A percentile compares a stretch with the other conserved stretches of the same genome.
phyloP scores from a whole-genome alignment of 2,329 filamentous ascomycete genomes.

The Cytospora schulzeri region DNA sequence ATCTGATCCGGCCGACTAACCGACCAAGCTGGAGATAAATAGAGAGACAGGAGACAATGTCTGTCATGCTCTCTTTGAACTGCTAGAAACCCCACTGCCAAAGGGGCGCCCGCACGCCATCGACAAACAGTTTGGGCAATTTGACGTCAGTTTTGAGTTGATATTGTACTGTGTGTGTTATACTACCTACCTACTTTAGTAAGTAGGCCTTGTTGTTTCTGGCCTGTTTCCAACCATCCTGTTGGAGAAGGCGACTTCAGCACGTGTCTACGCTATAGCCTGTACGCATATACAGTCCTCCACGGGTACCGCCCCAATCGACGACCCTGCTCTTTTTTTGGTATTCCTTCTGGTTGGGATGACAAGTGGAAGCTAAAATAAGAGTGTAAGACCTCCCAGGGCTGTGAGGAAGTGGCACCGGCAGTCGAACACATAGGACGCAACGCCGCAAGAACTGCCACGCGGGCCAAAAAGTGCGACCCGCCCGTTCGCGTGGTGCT shows the following conservation, averaged over 20 bases:
- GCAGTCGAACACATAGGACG: neutral
- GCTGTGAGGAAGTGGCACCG: neutral
- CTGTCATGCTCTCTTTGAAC: conserved; percentile 10
- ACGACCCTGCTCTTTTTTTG: neutral
- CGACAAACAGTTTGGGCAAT: neutral
- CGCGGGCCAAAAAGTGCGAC: no score
- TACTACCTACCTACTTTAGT: neutral
- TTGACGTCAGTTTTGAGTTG: neutral
- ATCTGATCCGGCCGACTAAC: no score
- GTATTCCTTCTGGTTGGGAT: neutral
- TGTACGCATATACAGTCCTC: neutral
- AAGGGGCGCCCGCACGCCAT: conserved; percentile 6
- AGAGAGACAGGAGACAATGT: neutral
- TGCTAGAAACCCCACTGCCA: no score
- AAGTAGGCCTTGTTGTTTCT: neutral
- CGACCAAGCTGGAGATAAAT: neutral
- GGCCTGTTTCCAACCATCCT: neutral
- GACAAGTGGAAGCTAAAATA: neutral
- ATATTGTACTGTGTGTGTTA: no score
- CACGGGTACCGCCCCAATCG: neutral
- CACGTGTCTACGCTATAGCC: neutral
- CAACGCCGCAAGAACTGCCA: no score
- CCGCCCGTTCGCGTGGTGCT: no score
- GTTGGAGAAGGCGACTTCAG: neutral
- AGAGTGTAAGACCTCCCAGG: neutral